A percentile compares a stretch with the other conserved stretches of the same genome.
Evolutionary conservation across 352 stramenopile species (phyloP).

Genomic region (Saprolegnia parasitica): DNA sequence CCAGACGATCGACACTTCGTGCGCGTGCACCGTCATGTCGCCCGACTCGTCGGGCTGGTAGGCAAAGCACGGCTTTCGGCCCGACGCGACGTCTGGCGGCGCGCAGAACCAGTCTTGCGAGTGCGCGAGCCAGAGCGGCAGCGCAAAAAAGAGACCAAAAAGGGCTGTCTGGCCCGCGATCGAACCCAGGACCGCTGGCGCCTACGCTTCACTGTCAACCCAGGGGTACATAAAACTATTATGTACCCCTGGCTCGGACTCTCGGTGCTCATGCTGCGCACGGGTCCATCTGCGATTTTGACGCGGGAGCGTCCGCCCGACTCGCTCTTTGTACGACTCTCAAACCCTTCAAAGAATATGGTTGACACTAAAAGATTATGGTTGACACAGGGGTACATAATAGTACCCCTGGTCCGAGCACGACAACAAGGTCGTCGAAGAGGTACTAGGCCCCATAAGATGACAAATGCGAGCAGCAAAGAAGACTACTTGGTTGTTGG

Average conservation of each 20-base stretch:
- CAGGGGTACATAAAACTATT: no score
- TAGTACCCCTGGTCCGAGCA: no score
- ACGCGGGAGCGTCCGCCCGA: constrained; percentile 45
- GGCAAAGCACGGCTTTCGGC: constrained; percentile 52
- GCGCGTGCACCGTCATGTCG: constrained; percentile 62
- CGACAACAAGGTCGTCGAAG: constrained; percentile 68
- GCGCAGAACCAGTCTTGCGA: constrained; percentile 62
- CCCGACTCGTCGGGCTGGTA: constrained; percentile 45
- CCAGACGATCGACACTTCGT: constrained; percentile 75
- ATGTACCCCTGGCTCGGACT: no score
- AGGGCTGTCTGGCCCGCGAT: constrained; percentile 54
- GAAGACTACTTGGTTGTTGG: constrained; percentile 45
- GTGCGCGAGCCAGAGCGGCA: constrained; percentile 50
- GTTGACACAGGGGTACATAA: no score
- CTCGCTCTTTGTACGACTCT: constrained; percentile 45
- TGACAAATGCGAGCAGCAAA: not conserved
- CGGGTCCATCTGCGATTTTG: constrained; percentile 38
- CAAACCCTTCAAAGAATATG: not conserved
- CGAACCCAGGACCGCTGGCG: constrained; percentile 50
- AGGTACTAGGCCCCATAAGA: constrained; percentile 40
- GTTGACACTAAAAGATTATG: no score
- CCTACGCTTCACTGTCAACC: not conserved
- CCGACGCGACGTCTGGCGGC: constrained; percentile 37
- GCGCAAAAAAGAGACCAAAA: constrained; percentile 50
- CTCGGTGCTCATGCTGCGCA: constrained; percentile 70